These are phyloP conservation scores for Cyanodermella asteris DNA, from an alignment of 2,329 filamentous ascomycete species.

Conservation along the genomic window DNA sequence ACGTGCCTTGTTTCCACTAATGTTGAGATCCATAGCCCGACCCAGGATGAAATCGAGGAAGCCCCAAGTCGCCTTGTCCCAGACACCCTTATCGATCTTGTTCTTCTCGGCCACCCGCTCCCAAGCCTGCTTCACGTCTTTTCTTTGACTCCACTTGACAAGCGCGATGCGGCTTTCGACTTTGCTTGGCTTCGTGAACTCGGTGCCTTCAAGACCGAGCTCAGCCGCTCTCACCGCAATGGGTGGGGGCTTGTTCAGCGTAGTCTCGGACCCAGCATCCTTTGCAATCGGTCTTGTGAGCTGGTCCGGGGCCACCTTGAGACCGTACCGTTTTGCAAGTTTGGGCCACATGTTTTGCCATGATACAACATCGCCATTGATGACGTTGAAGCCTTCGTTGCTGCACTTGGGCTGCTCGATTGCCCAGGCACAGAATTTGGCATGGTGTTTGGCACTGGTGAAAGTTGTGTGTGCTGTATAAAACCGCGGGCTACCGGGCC, in stretches of 20 bases:
- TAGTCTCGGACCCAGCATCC: constrained; percentile 5
- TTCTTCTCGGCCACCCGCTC: constrained; percentile 14
- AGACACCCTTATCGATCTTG: constrained; percentile 16
- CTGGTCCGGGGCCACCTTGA: constrained; percentile 11
- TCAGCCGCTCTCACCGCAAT: constrained; percentile 8
- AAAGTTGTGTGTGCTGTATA: constrained; percentile 16
- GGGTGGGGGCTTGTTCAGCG: constrained; percentile 9
- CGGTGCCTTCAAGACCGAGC: constrained; percentile 11
- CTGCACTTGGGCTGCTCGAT: constrained; percentile 11
- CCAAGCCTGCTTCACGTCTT: constrained; percentile 20
- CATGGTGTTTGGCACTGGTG: constrained; percentile 15
- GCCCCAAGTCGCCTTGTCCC: constrained; percentile 23
- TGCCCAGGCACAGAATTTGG: constrained; percentile 17
- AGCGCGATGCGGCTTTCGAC: constrained; percentile 19
- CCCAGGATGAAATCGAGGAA: constrained; percentile 23
- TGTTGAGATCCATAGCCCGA: constrained; percentile 16
- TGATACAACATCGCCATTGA: constrained; percentile 17
- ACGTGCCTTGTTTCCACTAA: constrained; percentile 25
- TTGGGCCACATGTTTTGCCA: constrained; percentile 21
- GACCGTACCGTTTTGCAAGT: constrained; percentile 16
- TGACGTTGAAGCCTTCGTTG: constrained; percentile 22
- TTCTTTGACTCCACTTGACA: constrained; percentile 18
- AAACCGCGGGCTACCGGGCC: constrained; percentile 14
- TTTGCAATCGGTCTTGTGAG: constrained; percentile 9
- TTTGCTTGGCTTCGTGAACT: constrained; percentile 9